These are phyloP conservation scores for Leptographium procerum DNA, from an alignment of 2,329 filamentous ascomycete species.

Conservation along the genomic window DNA sequence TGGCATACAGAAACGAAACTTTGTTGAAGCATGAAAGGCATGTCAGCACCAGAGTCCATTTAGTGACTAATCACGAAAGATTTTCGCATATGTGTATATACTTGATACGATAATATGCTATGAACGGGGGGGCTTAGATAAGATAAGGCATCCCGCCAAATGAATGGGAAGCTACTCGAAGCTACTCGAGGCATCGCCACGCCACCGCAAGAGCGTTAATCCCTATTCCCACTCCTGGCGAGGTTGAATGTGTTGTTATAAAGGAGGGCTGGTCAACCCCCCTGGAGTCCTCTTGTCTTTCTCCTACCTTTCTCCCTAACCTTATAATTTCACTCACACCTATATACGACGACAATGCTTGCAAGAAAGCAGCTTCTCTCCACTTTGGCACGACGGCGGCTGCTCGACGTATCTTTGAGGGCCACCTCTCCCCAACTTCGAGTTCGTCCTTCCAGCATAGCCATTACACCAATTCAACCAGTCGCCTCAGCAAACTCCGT, in stretches of 20 bases:
- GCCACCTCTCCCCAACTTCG: background rate
- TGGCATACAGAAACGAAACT: too few relatives aligned
- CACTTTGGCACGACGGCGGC: constrained; percentile 13
- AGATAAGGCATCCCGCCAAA: constrained; percentile 3
- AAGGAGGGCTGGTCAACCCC: background rate
- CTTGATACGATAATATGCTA: background rate
- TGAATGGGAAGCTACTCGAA: constrained; percentile 11
- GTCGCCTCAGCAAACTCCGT: background rate
- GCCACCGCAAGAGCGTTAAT: background rate
- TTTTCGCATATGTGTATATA: background rate
- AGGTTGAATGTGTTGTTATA: background rate
- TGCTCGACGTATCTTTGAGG: constrained; percentile 6
- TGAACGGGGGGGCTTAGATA: background rate
- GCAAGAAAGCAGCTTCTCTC: constrained; percentile 26
- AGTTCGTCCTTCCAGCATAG: background rate
- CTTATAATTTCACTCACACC: background rate
- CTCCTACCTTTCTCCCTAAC: background rate
- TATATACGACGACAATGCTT: constrained; percentile 22
- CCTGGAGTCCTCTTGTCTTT: background rate
- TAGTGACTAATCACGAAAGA: too few relatives aligned
- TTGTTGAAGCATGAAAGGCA: too few relatives aligned
- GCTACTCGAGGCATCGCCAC: constrained; percentile 1
- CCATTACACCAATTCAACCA: background rate
- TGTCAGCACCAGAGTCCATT: too few relatives aligned
- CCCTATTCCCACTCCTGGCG: background rate